Percentiles rank a stretch among this genome's conserved stretches.
Conservation (phyloP, 2,329 filamentous ascomycete species). For the Dactylonectria estremocensis region DNA sequence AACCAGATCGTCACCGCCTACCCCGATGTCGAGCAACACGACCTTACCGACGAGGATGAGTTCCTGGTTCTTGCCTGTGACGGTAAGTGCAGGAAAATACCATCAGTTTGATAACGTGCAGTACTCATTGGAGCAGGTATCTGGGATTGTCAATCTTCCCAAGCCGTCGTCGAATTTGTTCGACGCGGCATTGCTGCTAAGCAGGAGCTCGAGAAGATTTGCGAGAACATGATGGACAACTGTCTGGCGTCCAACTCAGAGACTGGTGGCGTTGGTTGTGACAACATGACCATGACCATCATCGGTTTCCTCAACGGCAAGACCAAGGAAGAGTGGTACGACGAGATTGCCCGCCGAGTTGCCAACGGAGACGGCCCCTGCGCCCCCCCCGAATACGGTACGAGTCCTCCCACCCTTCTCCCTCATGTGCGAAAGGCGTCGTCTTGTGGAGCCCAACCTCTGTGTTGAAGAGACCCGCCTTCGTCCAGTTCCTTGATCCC, state of each 20-base stretch:
- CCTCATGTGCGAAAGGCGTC: constrained; percentile 8
- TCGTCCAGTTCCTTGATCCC: constrained; percentile 10
- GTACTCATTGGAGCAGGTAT: constrained; percentile 76
- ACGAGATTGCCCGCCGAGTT: constrained; percentile 93
- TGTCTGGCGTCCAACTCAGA: constrained; percentile 98
- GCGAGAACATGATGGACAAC: constrained; percentile 99
- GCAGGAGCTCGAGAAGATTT: constrained; percentile 94
- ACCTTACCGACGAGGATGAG: constrained; percentile 93
- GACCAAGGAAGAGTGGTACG: constrained; percentile 98
- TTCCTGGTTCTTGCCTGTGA: constrained; percentile 95
- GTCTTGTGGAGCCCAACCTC: constrained; percentile 4
- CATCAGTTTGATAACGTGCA: constrained; percentile 27
- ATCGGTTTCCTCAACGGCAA: constrained; percentile 91
- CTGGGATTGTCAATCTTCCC: constrained; percentile 99
- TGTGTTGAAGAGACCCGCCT: constrained; percentile 36
- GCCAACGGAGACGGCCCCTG: constrained; percentile 97
- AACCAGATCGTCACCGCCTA: constrained; percentile 98
- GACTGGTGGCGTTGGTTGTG: constrained; percentile 96
- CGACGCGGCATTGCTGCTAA: constrained; percentile 96
- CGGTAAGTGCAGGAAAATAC: constrained; percentile 69
- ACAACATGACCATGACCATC: constrained; percentile 99
- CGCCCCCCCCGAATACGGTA: constrained; percentile 99
- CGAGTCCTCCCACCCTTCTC: constrained; percentile 68
- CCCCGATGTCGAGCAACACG: constrained; percentile 93
- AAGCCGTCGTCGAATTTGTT: constrained; percentile 97